phyloP scores from a whole-genome alignment of 345 rosid species.

The thale cress (Arabidopsis thaliana) region TAIR10.1 NC_003076.8:24272501-24273000 shows the following conservation, averaged over 20 bases:
- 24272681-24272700: slow-evolving; percentile 36
- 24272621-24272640: slow-evolving; percentile 54
- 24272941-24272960: not conserved
- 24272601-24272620: slow-evolving; percentile 36
- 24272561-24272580: slow-evolving; percentile 50
- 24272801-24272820: slow-evolving; percentile 36
- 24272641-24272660: slow-evolving; percentile 43
- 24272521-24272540: slow-evolving; percentile 44
- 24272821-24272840: slow-evolving; percentile 32
- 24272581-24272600: slow-evolving; percentile 55
- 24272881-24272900: not conserved
- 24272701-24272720: slow-evolving; percentile 26
- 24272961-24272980: slow-evolving; percentile 18
- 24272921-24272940: not conserved
- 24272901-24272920: not conserved
- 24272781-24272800: slow-evolving; percentile 22
- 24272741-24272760: slow-evolving; percentile 28
- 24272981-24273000: not conserved
- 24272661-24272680: slow-evolving; percentile 33
- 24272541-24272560: slow-evolving; percentile 39
- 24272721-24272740: slow-evolving; percentile 19
- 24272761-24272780: slow-evolving; percentile 27
- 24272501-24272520: slow-evolving; percentile 46
- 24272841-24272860: not conserved
- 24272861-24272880: not conserved